Base-by-base conservation (phyloP, 306 rosid species). In the Rubus idaeus region DNA sequence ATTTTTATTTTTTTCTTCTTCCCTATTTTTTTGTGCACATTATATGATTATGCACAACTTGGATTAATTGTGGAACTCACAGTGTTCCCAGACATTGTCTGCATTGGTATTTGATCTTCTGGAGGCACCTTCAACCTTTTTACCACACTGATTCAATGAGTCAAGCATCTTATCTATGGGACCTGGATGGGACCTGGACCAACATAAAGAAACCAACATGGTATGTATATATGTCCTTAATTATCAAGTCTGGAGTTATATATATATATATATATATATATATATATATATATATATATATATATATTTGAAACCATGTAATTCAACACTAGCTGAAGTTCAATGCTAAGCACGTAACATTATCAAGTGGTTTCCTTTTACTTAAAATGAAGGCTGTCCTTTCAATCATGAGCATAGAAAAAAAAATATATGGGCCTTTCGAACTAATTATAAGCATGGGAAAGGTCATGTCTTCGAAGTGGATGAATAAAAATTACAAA, bases 81-180 rank as follows among this genome's bases (percentile, higher is more conserved):
- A 23, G 82, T 94, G 98, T 78, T 91, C 82, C 96, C 92, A 84
- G 26, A 91, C 55, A 60, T 55, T 83, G 73, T 75, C 91, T 6
- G 86, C 91, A 81, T 82, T 83, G 75, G 5, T 62, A 83, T 84
- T 96, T 51, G 88, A 97, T 70, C 84, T 85, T 87, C 21, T 90
- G 9, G 89, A 79, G 75, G 82, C 91, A 58, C 56, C 82, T 76
- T 79, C 93, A 77, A 91, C 86, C 68, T 30, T 84, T 87, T 81
- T 90, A 53, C 87, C 72, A 47, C 89, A 93, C 0, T 76, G 84
- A 40, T 81, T 72, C 14, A 91, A 47, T 14, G 83, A 77, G 26
- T 75, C 85, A 56, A 67, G 26, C 64, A 90, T 35, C 45, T 68
- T 76, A 53, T 80, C 84, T 75, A 64, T 73, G 26, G 90, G 74